Percentiles rank a stretch among this genome's conserved stretches.
Conservation (phyloP, 192 early-diverging fungal species). For the Jimgerdemannia flammicorona region DNA sequence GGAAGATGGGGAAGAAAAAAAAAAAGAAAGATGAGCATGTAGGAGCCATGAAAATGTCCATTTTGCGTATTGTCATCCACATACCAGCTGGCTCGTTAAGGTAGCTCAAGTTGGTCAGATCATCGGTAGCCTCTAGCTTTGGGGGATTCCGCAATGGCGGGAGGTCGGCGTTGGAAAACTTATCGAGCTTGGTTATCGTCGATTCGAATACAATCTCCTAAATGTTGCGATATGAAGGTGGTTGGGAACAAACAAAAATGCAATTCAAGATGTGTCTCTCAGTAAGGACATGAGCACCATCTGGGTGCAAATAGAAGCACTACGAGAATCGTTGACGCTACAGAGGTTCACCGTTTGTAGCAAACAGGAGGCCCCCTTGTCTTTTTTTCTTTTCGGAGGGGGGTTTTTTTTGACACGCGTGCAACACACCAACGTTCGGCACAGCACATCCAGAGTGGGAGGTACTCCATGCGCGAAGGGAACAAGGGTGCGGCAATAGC, state of each 20-base stretch:
- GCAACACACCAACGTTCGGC: no score
- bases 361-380: no score
- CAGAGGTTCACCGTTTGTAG: no score
- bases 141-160: constrained; percentile 95
- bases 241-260: no score
- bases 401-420: no score
- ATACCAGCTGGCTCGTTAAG: constrained; percentile 86
- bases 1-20: not conserved
- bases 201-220: constrained; percentile 73
- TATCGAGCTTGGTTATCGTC: constrained; percentile 64
- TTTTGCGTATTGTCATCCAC: not conserved
- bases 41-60: constrained; percentile 1
- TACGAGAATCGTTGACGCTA: no score
- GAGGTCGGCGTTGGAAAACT: constrained; percentile 61
- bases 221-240: not conserved
- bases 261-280: no score
- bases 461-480: not conserved
- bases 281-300: no score
- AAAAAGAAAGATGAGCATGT: constrained; percentile 2
- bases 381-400: no score
- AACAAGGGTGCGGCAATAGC: not conserved
- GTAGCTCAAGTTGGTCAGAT: constrained; percentile 91
- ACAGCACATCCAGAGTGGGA: no score
- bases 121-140: constrained; percentile 82
- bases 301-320: no score